phyloP scores from a whole-genome alignment of 106 monocot species.

The Gastrodia elata region DNA sequence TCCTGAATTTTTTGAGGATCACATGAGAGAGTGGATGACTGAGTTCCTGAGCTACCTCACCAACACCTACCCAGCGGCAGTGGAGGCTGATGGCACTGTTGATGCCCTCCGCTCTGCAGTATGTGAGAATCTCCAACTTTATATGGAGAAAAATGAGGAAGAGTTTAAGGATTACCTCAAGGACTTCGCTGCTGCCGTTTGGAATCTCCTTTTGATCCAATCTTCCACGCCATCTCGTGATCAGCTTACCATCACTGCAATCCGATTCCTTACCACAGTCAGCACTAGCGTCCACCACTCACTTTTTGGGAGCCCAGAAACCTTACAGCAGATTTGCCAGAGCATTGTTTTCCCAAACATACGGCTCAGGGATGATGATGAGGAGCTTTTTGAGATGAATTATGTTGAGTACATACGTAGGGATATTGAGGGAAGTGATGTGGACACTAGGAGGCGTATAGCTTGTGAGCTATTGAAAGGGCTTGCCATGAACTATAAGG shows the following conservation, averaged over 20 bases:
- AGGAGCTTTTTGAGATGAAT: slow-evolving; percentile 86
- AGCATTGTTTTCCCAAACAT: slow-evolving; percentile 89
- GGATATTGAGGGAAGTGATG: slow-evolving; percentile 95
- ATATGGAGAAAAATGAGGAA: slow-evolving; percentile 97
- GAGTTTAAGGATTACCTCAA: slow-evolving; percentile 75
- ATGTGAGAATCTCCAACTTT: slow-evolving; percentile 87
- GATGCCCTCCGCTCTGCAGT: slow-evolving; percentile 68
- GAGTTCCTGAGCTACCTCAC: slow-evolving; percentile 64
- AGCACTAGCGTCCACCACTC: slow-evolving; percentile 90
- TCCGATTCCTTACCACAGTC: slow-evolving; percentile 82
- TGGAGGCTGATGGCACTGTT: slow-evolving; percentile 64
- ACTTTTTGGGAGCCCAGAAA: slow-evolving; percentile 53
- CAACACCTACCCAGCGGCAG: slow-evolving; percentile 22
- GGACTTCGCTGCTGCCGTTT: slow-evolving; percentile 71
- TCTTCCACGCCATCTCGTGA: slow-evolving; percentile 47
- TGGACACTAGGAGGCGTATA: slow-evolving; percentile 71
- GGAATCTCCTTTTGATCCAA: slow-evolving; percentile 46
- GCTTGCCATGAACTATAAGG: slow-evolving; percentile 63
- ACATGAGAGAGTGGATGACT: slow-evolving; percentile 96
- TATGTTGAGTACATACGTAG: slow-evolving; percentile 79
- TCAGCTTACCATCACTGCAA: slow-evolving; percentile 67
- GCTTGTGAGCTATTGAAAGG: slow-evolving; percentile 90
- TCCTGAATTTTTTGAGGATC: slow-evolving; percentile 97
- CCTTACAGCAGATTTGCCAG: slow-evolving; percentile 59
- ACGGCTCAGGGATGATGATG: slow-evolving; percentile 69